phyloP scores from a whole-genome alignment of 225 moss, liverwort and hornwort species.

The Thuidium tamariscinum region DNA sequence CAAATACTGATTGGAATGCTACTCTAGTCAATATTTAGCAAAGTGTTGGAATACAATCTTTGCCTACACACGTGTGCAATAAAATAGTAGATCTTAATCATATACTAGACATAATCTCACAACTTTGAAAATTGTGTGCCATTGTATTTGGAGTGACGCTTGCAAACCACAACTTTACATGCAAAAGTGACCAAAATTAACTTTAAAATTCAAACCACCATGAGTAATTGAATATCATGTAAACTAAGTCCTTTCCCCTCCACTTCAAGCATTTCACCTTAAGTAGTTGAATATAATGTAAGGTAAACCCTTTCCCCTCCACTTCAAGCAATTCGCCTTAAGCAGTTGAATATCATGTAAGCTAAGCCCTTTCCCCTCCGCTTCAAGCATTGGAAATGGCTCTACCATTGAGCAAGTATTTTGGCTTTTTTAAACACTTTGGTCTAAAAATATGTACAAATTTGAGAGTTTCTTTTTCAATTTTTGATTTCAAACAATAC shows the following conservation, averaged over 20 bases:
- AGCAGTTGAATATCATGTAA: not conserved
- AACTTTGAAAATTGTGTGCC: not conserved
- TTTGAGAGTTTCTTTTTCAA: no score
- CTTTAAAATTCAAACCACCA: not conserved
- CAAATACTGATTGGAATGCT: not conserved
- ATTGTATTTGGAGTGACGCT: not conserved
- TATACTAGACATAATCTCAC: no score
- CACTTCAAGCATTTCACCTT: not conserved
- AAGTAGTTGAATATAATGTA: no score
- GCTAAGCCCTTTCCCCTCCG: not conserved
- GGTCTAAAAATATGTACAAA: no score
- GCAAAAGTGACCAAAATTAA: no score
- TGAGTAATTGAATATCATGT: not conserved
- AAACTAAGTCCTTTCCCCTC: not conserved
- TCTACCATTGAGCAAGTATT: constrained; percentile 3
- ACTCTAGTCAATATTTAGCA: not conserved
- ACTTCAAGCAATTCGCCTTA: no score
- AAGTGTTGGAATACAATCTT: not conserved
- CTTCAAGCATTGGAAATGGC: not conserved
- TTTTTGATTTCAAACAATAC: no score
- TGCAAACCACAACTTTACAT: not conserved
- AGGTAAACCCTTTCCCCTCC: no score
- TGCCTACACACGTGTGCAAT: not conserved
- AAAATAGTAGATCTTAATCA: not conserved
- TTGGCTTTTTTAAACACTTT: no score